Evolutionary conservation across 768 basidiomycete species (phyloP).

Genomic region (Macrolepiota fuliginosa): DNA sequence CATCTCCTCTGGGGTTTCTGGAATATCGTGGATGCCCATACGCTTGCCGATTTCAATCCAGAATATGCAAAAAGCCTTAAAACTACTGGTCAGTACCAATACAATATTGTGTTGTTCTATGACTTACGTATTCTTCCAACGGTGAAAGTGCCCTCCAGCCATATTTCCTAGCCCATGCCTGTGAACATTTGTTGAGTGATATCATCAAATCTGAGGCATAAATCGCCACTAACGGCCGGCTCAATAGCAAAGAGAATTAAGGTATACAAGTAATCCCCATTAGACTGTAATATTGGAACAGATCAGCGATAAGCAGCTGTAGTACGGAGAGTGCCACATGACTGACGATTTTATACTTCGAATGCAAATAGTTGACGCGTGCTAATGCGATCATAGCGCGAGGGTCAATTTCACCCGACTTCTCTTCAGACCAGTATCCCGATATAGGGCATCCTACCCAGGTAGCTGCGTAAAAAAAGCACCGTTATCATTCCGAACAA

Average conservation of each 20-base stretch:
- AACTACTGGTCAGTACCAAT: background rate
- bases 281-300: slow-evolving; percentile 19
- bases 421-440: slow-evolving; percentile 11
- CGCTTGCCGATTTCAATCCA: slow-evolving; percentile 45
- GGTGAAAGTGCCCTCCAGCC: slow-evolving; percentile 28
- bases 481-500: background rate
- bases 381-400: slow-evolving; percentile 35
- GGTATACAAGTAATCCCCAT: slow-evolving; percentile 32
- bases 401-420: slow-evolving; percentile 24
- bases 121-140: slow-evolving; percentile 29
- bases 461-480: slow-evolving; percentile 20
- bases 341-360: slow-evolving; percentile 34
- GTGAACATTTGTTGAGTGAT: background rate
- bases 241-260: slow-evolving; percentile 29
- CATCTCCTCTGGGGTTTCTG: slow-evolving; percentile 35
- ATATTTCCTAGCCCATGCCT: slow-evolving; percentile 13
- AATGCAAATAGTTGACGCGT: slow-evolving; percentile 37
- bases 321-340: background rate
- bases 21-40: slow-evolving; percentile 49
- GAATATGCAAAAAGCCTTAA: slow-evolving; percentile 37
- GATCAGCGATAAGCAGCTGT: background rate
- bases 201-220: background rate
- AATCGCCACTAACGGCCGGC: slow-evolving; percentile 15
- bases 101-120: no score
- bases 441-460: slow-evolving; percentile 29